Evolutionary conservation across 2,329 filamentous ascomycete species (phyloP).

Genomic region (Plectosphaerella plurivora): DNA sequence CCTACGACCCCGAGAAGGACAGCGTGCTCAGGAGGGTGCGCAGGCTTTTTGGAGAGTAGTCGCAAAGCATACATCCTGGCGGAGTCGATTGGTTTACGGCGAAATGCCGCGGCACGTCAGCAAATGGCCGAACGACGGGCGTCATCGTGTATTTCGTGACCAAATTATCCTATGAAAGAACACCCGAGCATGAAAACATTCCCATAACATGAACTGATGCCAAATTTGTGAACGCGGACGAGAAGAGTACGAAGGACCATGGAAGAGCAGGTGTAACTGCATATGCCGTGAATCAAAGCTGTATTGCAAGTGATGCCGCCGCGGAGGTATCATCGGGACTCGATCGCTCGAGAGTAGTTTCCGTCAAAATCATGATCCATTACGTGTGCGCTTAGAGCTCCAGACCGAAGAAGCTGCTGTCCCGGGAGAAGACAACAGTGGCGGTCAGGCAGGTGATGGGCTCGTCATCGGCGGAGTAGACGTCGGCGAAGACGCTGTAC

Average conservation of each 20-base stretch:
- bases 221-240: neutral
- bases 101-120: no score
- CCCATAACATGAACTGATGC: constrained; percentile 10
- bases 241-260: neutral
- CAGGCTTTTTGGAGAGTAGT: constrained; percentile 63
- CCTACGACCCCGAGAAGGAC: constrained; percentile 98
- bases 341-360: neutral
- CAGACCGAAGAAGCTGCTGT: constrained; percentile 31
- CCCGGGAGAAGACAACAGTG: constrained; percentile 55
- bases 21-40: constrained; percentile 87
- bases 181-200: neutral
- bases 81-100: no score
- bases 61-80: no score
- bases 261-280: neutral
- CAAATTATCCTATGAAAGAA: neutral
- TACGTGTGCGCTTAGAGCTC: constrained; percentile 30
- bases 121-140: neutral
- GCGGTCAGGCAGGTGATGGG: constrained; percentile 86
- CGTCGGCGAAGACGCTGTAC: constrained; percentile 86
- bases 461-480: constrained; percentile 66
- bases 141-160: neutral
- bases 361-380: neutral
- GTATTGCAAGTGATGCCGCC: neutral
- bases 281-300: neutral
- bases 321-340: neutral